Percentiles rank a stretch among this genome's conserved stretches.
Conservation (phyloP, 83 land plant species). For the Picea abies region DNA sequence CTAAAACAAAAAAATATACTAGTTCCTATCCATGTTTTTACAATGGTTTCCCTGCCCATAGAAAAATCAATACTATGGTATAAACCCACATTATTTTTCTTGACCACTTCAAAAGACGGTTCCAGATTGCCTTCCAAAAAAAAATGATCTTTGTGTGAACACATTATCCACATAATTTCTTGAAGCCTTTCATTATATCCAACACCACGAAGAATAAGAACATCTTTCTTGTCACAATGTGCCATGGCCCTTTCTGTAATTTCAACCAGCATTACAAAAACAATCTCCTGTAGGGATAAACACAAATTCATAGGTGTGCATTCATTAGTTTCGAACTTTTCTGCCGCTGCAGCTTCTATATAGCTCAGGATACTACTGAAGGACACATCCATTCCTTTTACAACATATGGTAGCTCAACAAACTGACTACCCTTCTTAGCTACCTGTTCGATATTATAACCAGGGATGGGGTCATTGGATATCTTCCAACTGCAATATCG, state of each 20-base stretch:
- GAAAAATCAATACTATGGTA: no score
- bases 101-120: no score
- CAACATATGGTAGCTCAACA: slow-evolving; percentile 90
- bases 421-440: slow-evolving; percentile 89
- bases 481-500: no score
- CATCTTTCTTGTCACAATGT: slow-evolving; percentile 93
- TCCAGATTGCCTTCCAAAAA: no score
- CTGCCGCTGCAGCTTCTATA: slow-evolving; percentile 81
- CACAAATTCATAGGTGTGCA: slow-evolving; percentile 95
- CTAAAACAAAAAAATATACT: no score
- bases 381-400: slow-evolving; percentile 99
- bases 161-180: slow-evolving; percentile 94
- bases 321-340: slow-evolving; percentile 83
- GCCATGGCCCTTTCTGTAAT: slow-evolving; percentile 99
- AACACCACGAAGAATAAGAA: slow-evolving; percentile 97
- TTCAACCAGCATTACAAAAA: slow-evolving; percentile 98
- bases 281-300: slow-evolving; percentile 94
- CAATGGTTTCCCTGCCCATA: no score
- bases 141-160: slow-evolving; percentile 14
- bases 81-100: no score
- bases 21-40: no score
- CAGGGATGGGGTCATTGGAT: no score
- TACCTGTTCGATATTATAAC: slow-evolving; percentile 3
- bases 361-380: slow-evolving; percentile 95
- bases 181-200: slow-evolving; percentile 93